Base-by-base conservation (phyloP, 1,139 yeast species). In the Yamadazyma jaroonii region DNA sequence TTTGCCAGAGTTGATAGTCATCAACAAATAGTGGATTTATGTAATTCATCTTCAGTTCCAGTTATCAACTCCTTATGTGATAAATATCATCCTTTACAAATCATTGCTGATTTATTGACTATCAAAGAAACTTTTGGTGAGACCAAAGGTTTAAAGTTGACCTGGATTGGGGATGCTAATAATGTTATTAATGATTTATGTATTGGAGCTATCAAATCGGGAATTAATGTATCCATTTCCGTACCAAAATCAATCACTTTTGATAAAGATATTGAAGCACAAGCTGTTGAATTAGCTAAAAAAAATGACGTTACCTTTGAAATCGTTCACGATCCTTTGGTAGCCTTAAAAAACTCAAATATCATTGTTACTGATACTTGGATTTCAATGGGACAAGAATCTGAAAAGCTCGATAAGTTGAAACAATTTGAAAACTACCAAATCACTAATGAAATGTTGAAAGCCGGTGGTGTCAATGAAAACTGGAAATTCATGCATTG, bases 91-190 rank as follows among this genome's bases (percentile, higher is more conserved):
- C 98, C 98, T 11, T 70, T 92, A 51, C 98, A 92, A 65, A 96
- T 97, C 3, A 85, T 92, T 47, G 81, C 97, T 39, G 98, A 92
- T 60, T 57, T 92, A 42, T 67, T 88, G 50, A 89, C 97, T 4
- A 85, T 92, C 41, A 80, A 82, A 49, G 97, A 92, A 61, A 62
- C 82, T 4, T 85, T 88, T 56, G 80, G 78, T 2, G 57, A 52
- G 22, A 61, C 75, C 10, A 56, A 77, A 46, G 85, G 85, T 2
- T 72, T 89, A 48, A 90, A 89, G 53, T 67, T 92, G 41, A 81
- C 97, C 2, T 92, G 98, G 98, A 79, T 92, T 21, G 98, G 98
- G 42, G 98, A 92, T 59, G 83, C 97, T 32, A 92, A 92, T 60
- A 92, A 92, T 55, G 98, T 92, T 26, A 81, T 92, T 46, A 92